Conservation (phyloP, 345 rosid species). For the Cardamine occulta region DNA sequence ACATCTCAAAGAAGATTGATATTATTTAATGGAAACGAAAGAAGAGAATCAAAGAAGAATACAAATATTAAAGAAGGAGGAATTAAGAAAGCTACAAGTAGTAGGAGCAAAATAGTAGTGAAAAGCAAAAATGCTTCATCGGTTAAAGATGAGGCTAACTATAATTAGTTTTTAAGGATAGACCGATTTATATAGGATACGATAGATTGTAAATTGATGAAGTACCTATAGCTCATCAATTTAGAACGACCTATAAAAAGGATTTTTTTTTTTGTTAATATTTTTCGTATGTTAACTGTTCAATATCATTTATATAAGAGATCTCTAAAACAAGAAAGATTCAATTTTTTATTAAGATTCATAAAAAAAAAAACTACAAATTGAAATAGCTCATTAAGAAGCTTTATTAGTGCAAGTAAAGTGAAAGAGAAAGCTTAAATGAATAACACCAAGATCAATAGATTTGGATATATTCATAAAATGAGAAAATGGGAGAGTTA, state of each 20-base stretch:
- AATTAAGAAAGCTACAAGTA: neutral
- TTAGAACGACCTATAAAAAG: too few relatives aligned
- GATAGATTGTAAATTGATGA: neutral
- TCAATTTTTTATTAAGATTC: too few relatives aligned
- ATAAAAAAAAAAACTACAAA: too few relatives aligned
- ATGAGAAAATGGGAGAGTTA: too few relatives aligned
- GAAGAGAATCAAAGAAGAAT: slow-evolving; percentile 20
- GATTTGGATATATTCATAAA: too few relatives aligned
- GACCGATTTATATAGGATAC: neutral
- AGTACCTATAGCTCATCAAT: neutral
- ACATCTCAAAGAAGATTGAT: neutral
- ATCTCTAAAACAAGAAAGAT: too few relatives aligned
- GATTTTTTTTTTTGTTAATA: too few relatives aligned
- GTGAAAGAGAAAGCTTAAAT: too few relatives aligned
- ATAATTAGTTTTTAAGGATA: too few relatives aligned
- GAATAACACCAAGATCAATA: too few relatives aligned
- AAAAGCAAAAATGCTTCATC: neutral
- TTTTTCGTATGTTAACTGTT: neutral
- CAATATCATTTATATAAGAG: neutral
- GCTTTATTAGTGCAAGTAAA: too few relatives aligned
- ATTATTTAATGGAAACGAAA: neutral
- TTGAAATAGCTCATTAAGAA: too few relatives aligned
- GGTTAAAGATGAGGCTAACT: neutral
- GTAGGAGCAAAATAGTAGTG: neutral
- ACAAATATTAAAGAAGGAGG: neutral